A percentile compares a stretch with the other conserved stretches of the same genome.
These are phyloP conservation scores for Choiromyces venosus DNA, from an alignment of 495 filamentous ascomycete genomes.

Conservation along the genomic window DNA sequence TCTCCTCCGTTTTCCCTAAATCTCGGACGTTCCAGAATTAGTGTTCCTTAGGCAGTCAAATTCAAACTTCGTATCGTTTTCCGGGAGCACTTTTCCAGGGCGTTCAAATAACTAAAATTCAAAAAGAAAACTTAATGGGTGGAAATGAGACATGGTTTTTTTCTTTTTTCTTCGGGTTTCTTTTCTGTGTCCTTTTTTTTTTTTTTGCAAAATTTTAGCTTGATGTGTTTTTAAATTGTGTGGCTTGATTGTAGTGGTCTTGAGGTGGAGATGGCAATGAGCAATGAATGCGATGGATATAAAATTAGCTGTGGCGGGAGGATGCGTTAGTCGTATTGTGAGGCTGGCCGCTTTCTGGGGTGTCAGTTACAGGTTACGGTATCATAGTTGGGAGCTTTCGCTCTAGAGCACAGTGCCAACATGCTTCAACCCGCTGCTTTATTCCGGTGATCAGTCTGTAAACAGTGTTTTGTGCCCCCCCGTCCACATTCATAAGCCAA, in stretches of 20 bases:
- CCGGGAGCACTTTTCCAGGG: constrained; percentile 28
- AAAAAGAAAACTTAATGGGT: constrained; percentile 27
- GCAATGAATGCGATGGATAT: background rate
- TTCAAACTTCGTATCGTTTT: constrained; percentile 36
- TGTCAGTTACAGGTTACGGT: background rate
- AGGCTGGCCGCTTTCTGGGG: background rate
- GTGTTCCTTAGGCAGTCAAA: constrained; percentile 37
- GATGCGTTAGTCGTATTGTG: background rate
- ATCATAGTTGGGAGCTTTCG: background rate
- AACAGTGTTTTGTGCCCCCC: background rate
- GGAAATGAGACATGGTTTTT: constrained; percentile 24
- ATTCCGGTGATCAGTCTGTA: background rate
- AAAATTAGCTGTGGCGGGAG: background rate
- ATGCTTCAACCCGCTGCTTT: background rate
- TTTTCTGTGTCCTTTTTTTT: constrained; percentile 18
- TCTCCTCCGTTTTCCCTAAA: constrained; percentile 5
- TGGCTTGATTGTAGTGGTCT: background rate
- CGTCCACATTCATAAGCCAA: background rate
- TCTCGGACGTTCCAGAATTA: constrained; percentile 26
- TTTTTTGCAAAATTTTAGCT: constrained; percentile 35
- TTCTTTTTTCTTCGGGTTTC: constrained; percentile 21
- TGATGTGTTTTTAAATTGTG: constrained; percentile 29
- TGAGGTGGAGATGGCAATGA: background rate
- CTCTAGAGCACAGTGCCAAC: background rate
- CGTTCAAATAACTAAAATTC: constrained; percentile 18